These are phyloP conservation scores for Tephrocybe sp. DNA, from an alignment of 768 basidiomycete genomes.

Conservation along the genomic window DNA sequence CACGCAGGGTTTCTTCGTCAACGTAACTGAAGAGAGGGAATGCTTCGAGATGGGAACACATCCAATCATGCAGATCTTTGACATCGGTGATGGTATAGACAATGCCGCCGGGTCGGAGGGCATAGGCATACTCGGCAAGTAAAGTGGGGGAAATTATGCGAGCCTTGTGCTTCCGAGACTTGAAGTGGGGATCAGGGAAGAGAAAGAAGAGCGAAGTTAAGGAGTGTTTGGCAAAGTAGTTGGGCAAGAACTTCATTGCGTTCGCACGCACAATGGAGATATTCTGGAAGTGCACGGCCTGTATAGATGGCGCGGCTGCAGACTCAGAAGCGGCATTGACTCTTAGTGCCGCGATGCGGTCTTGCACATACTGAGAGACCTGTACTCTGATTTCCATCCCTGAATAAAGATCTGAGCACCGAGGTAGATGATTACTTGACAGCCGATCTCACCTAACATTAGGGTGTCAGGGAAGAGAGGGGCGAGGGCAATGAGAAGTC, in stretches of 20 bases:
- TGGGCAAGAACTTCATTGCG: slow-evolving; percentile 98
- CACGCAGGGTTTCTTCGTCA: slow-evolving; percentile 72
- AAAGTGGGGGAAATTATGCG: slow-evolving; percentile 98
- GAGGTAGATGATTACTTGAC: slow-evolving; percentile 1
- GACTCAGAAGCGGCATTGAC: slow-evolving; percentile 51
- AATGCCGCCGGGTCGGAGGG: slow-evolving; percentile 89
- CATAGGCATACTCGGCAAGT: slow-evolving; percentile 95
- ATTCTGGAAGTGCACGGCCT: slow-evolving; percentile 68
- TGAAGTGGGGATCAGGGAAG: slow-evolving; percentile 99
- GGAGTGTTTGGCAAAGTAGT: slow-evolving; percentile 91
- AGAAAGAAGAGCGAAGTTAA: slow-evolving; percentile 94
- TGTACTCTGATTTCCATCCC: slow-evolving; percentile 97
- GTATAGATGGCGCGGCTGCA: slow-evolving; percentile 14
- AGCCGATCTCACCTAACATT: slow-evolving; percentile 80
- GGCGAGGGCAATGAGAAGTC: slow-evolving; percentile 84
- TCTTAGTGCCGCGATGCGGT: slow-evolving; percentile 93
- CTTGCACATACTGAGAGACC: slow-evolving; percentile 94
- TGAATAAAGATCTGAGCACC: slow-evolving; percentile 6
- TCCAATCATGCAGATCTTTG: slow-evolving; percentile 92
- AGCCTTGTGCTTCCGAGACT: slow-evolving; percentile 96
- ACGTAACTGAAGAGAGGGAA: slow-evolving; percentile 88
- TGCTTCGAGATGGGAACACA: slow-evolving; percentile 82
- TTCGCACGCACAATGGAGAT: slow-evolving; percentile 94
- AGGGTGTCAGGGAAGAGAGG: slow-evolving; percentile 89
- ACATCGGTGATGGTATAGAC: slow-evolving; percentile 99